These are phyloP conservation scores for Geosmithia flava DNA, from an alignment of 2,329 filamentous ascomycete species.

Conservation along the genomic window DNA sequence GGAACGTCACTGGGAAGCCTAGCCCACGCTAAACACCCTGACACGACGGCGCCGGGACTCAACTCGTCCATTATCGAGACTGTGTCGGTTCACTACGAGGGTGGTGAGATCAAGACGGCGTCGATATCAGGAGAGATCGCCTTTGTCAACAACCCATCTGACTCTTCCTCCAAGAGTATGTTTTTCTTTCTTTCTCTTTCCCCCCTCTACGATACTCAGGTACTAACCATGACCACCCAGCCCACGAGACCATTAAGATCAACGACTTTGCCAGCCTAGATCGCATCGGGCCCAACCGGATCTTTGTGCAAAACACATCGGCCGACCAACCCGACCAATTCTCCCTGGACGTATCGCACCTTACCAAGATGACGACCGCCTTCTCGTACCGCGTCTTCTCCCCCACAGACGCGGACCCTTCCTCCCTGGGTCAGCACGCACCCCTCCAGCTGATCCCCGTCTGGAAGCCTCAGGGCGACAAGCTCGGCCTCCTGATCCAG, in stretches of 20 bases:
- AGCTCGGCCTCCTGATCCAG: conserved; percentile 74
- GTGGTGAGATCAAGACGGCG: conserved; percentile 56
- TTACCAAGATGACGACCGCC: conserved; percentile 64
- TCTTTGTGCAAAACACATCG: conserved; percentile 64
- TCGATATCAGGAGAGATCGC: conserved; percentile 83
- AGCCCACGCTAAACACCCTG: conserved; percentile 64
- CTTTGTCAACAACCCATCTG: conserved; percentile 58
- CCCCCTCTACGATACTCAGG: neutral
- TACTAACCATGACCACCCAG: conserved; percentile 15
- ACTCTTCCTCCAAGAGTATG: conserved; percentile 36
- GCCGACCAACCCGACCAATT: conserved; percentile 67
- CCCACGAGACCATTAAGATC: conserved; percentile 59
- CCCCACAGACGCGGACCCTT: conserved; percentile 5
- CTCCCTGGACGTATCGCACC: conserved; percentile 57
- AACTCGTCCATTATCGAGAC: conserved; percentile 87
- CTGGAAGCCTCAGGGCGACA: conserved; percentile 76
- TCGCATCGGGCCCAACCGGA: conserved; percentile 85
- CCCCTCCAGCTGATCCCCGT: conserved; percentile 62
- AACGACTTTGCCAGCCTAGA: conserved; percentile 84
- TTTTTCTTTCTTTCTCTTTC: conserved; percentile 3
- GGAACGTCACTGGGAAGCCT: conserved; percentile 65
- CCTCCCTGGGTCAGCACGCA: conserved; percentile 40
- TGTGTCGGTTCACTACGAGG: conserved; percentile 73
- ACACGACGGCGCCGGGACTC: conserved; percentile 66
- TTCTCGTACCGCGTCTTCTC: conserved; percentile 89